Base-by-base conservation (phyloP, 352 stramenopile species). In the Pythium dissimile region DNA sequence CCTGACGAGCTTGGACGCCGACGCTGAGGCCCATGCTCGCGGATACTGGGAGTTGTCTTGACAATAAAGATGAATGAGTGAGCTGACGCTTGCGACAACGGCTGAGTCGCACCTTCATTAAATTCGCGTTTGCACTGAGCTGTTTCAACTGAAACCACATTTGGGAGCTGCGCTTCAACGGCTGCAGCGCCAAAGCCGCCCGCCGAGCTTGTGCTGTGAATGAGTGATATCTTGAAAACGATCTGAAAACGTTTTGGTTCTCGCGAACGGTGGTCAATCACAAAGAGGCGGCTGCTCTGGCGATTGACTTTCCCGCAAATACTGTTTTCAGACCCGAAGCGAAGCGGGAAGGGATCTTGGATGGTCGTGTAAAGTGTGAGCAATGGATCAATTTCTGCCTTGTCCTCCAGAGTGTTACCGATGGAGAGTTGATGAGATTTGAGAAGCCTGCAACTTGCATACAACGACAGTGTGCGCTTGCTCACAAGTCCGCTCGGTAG, bases 31-130 rank as follows among this genome's bases (percentile, higher is more conserved):
- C 50, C 42, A 28, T 64, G 56, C 18, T 54, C 47, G 13, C 58
- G 39, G n/a, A 62, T 39, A 38, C 49, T 41, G 0, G 39, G 48
- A 7, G 59, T 53, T 10, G 52, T 26, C 12, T 66, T 65, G 41
- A 84, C 42, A 24, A 86, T 44, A 28, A 86, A 84, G 11, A 86
- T 55, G 26, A 82, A 82, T 20, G 75, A 78, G 34, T 84, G 58
- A 10, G 58, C 31, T 5, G 43, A 21, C 16, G 27, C 23, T n/a
- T 43, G 15, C n/a, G 13, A 6, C 15, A 27, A 27, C 2, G 64
- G 11, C 51, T 50, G 16, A 62, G 15, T 53, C 18, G 3, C 20
- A 16, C 27, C 45, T 23, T 46, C 57, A 2, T 62, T 5, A 12
- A 47, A 43, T 34, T 64, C 67, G 47, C 24, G 64, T 9, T 57